Evolutionary conservation across 805 yeast species (phyloP).

Genomic region (Candida lessepsii): DNA sequence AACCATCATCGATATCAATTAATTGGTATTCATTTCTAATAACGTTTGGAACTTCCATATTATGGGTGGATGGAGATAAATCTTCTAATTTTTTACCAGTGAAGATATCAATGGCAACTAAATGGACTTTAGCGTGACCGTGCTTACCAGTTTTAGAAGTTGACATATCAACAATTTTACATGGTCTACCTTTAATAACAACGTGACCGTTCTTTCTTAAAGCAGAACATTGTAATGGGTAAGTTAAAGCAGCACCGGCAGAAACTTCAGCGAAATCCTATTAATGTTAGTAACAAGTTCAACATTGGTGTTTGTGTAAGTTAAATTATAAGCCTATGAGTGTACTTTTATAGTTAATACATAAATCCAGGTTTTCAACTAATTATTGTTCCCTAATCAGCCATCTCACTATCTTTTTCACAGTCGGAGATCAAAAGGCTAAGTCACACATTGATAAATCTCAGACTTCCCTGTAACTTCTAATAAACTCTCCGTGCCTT

Average conservation of each 20-base stretch:
- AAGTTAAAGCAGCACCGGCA: constrained; percentile 98
- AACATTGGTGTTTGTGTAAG: constrained; percentile 2
- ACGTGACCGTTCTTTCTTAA: constrained; percentile 99
- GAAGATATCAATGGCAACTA: constrained; percentile 98
- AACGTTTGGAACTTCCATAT: constrained; percentile 99
- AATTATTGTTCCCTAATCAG: not conserved
- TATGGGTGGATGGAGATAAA: constrained; percentile 99
- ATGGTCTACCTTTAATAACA: constrained; percentile 98
- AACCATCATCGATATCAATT: constrained; percentile 98
- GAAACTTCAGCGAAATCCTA: constrained; percentile 97
- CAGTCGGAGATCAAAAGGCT: not conserved
- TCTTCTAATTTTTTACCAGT: constrained; percentile 99
- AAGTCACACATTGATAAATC: not conserved
- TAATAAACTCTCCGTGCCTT: not conserved
- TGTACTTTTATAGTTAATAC: too few species aligned
- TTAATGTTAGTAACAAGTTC: constrained; percentile 9
- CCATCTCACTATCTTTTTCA: not conserved
- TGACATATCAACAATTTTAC: constrained; percentile 99
- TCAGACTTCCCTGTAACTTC: not conserved
- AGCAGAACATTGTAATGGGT: constrained; percentile 99
- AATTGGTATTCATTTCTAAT: constrained; percentile 93
- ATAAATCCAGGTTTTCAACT: too few species aligned
- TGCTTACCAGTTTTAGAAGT: constrained; percentile 99
- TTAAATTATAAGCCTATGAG: too few species aligned
- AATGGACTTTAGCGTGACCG: constrained; percentile 99